Base-by-base conservation (phyloP, 2,329 filamentous ascomycete genomes). In the Aureobasidium lini region DNA sequence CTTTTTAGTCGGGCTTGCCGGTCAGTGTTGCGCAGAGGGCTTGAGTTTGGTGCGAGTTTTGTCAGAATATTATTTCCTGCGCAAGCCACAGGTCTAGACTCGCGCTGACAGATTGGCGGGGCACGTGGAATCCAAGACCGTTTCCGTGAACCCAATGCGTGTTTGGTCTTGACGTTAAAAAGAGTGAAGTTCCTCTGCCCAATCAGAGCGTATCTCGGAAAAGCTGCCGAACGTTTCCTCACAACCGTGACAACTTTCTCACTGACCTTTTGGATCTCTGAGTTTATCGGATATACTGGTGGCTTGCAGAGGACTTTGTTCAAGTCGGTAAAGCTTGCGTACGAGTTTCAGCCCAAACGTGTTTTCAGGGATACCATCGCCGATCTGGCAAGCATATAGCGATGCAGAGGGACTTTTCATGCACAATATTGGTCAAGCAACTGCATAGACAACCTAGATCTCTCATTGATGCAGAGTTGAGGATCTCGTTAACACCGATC, bases 1-100 rank as follows among this genome's bases (percentile, higher is more conserved):
- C 23, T 10, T 43, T n/a, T 16, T 15, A n/a, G 8, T 32, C 37
- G 29, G 29, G n/a, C 29, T 16, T 13, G 15, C 18, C 23, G 36
- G 48, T 39, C 10, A 13, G 8, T 31, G 13, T 7, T 52, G 48
- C 34, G 48, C 36, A 52, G 34, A 9, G 29, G 48, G 48, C 48
- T 52, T 52, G 36, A 39, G 34, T 16, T 39, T 18, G 28, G 13
- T 9, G 28, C 10, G 37, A 32, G 6, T 43, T 54, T 43, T 43
- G 50, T 54, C 50, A 54, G 34, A 23, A 43, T 42, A 53, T 52
- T 32, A 28, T 53, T 29, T 43, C 6, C 29, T 53, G 28, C 50
- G 50, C 50, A 54, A 54, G 50, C 50, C 50, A 54, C 50, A 18
- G 29, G 37, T 42, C 50, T 54, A 43, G 50, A 43, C 50, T 43